Evolutionary conservation across 2,329 filamentous ascomycete species (phyloP).

Genomic region (Aureobasidium namibiae): DNA sequence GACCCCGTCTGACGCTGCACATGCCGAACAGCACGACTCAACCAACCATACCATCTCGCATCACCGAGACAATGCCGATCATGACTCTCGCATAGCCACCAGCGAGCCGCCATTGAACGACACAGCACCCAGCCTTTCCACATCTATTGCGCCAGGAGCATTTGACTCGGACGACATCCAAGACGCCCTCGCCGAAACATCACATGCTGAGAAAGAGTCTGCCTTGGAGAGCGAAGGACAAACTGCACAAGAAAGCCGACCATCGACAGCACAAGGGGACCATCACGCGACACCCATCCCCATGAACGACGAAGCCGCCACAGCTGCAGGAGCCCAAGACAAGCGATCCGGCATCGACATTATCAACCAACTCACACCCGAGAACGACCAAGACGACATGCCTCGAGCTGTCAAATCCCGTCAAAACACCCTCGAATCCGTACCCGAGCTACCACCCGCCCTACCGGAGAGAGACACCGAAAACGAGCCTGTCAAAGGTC

Average conservation of each 20-base stretch:
- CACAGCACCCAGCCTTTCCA: neutral
- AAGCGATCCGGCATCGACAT: conserved; percentile 19
- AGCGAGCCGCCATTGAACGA: conserved; percentile 3
- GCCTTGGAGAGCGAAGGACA: conserved; percentile 32
- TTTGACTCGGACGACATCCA: conserved; percentile 9
- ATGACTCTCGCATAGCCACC: conserved; percentile 16
- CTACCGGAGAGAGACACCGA: conserved; percentile 16
- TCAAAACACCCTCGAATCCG: conserved; percentile 6
- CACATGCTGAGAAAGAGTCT: conserved; percentile 20
- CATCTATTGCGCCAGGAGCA: neutral
- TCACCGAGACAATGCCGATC: conserved; percentile 18
- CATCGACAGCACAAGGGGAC: conserved; percentile 15
- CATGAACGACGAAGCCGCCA: conserved; percentile 7
- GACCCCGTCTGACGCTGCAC: conserved; percentile 20
- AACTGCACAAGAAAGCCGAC: conserved; percentile 33
- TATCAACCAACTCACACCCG: neutral
- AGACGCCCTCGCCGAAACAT: conserved; percentile 21
- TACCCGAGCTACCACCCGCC: conserved; percentile 16
- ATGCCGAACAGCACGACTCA: conserved; percentile 13
- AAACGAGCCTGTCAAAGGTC: conserved; percentile 48
- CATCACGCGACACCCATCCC: too few species aligned
- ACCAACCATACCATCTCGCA: conserved; percentile 20
- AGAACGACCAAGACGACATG: neutral
- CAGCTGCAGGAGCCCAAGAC: conserved; percentile 12
- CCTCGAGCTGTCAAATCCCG: neutral